A percentile compares a stretch with the other conserved stretches of the same genome.
Conservation (phyloP, 768 basidiomycete genomes). For the Cubamyces lactineus region DNA sequence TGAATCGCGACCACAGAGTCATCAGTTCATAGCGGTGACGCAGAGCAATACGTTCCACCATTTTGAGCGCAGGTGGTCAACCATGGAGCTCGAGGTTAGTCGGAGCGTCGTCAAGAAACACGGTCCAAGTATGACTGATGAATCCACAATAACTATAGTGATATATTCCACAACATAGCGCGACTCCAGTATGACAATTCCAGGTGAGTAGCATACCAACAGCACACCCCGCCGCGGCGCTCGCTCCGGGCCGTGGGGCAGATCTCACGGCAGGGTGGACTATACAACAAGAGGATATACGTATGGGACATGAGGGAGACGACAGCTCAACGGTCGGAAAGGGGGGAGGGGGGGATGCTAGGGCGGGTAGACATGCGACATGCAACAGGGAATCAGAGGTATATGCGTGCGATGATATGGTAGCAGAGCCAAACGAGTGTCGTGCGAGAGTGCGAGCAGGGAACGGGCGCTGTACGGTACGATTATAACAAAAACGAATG, state of each 20-base stretch:
- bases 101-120: no score
- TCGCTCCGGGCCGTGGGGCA: background rate
- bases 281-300: constrained; percentile 9
- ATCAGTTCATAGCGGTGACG: no score
- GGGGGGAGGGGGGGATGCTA: no score
- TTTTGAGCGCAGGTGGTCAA: no score
- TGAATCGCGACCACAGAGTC: no score
- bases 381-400: background rate
- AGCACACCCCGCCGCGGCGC: background rate
- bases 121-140: no score
- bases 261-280: background rate
- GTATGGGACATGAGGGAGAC: background rate
- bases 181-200: background rate
- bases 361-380: background rate
- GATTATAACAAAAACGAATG: background rate
- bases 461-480: constrained; percentile 1
- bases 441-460: background rate
- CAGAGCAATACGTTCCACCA: no score
- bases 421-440: constrained; percentile 13
- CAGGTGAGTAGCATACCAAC: background rate
- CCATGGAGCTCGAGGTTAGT: no score
- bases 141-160: no score
- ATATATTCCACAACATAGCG: no score
- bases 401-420: constrained; percentile 8
- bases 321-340: background rate